Conservation (phyloP, 2,329 filamentous ascomycete species). For the Exophiala bonariae region DNA sequence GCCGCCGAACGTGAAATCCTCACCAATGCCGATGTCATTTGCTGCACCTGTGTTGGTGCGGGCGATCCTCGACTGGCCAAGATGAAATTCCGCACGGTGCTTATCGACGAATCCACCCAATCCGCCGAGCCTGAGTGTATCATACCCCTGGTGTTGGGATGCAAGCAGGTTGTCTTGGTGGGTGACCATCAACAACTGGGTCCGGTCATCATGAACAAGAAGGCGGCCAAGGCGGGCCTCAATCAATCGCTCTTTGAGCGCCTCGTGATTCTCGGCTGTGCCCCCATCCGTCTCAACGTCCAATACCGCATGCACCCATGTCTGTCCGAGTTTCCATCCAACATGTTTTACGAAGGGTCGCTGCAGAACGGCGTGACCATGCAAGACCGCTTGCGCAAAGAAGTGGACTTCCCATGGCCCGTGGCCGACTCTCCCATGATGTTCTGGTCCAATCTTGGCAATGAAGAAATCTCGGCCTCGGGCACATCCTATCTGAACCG, state of each 20-base stretch:
- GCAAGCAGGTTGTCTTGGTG: slow-evolving; percentile 98
- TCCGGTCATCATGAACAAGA: slow-evolving; percentile 99
- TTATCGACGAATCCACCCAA: slow-evolving; percentile 98
- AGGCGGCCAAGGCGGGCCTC: slow-evolving; percentile 93
- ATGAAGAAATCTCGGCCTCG: slow-evolving; percentile 96
- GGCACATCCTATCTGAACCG: slow-evolving; percentile 98
- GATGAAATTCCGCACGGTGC: slow-evolving; percentile 96
- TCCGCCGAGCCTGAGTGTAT: slow-evolving; percentile 98
- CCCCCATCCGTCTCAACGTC: slow-evolving; percentile 89
- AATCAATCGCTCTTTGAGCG: slow-evolving; percentile 99
- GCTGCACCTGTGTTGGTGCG: slow-evolving; percentile 96
- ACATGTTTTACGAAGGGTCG: slow-evolving; percentile 99
- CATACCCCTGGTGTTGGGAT: slow-evolving; percentile 94
- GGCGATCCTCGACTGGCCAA: slow-evolving; percentile 93
- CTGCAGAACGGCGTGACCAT: slow-evolving; percentile 95
- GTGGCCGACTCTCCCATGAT: slow-evolving; percentile 95
- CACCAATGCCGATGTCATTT: slow-evolving; percentile 94
- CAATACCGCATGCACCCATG: slow-evolving; percentile 99
- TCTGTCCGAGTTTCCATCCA: slow-evolving; percentile 93
- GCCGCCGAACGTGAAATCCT: slow-evolving; percentile 93
- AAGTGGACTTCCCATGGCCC: slow-evolving; percentile 98
- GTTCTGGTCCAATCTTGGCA: slow-evolving; percentile 99
- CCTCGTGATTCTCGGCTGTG: slow-evolving; percentile 84
- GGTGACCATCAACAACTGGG: slow-evolving; percentile 98
- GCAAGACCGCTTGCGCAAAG: slow-evolving; percentile 80